Evolutionary conservation across 257 asterid species (phyloP), one percentile per base, ranked within the genome.

Genomic region (Cynanchum wilfordii): DNA sequence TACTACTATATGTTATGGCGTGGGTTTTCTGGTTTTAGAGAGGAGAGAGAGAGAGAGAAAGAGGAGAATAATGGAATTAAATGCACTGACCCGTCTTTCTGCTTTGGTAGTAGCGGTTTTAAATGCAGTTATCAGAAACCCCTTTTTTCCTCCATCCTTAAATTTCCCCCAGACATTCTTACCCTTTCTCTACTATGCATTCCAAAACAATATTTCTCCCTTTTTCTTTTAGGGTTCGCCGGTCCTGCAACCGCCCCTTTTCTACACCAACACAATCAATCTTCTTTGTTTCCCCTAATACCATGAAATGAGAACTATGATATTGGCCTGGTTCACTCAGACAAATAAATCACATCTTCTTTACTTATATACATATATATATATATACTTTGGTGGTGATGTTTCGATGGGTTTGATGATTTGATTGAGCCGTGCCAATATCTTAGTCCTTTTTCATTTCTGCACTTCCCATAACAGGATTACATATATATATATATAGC

Each of bases 361-460:
- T 33, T 33, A 0, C 30, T 24, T 42, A 45, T 2, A 7, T 42
- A 40, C 10, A 40, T 8, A 42, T 8, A 42, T 8, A 42, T 8
- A n/a, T 24, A 8, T n/a, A 3, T 24, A 1, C 13, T 24, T 3
- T 19, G 9, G 17, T 36, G 38, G 15, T 20, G 19, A 19, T 9
- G 38, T 66, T 74, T 65, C 55, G 65, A 40, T 42, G 11, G 38
- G 38, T 74, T 70, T 64, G 65, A 56, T 75, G 65, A 47, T 75
- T 54, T 82, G 86, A 84, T 82, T 84, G 88, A 84, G 88, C 88
- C 86, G 86, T 73, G 85, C 80, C 88, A 84, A 82, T 84, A 82
- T 84, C 85, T 56, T 40, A 75, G 78, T 77, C 80, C 83, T 50
- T 50, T 77, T 84, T 84, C 85, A 75, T 80, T 65, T 66, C 67